These are phyloP conservation scores for Tardiomyces blankii DNA, from an alignment of 1,139 yeast genomes.

Conservation along the genomic window DNA sequence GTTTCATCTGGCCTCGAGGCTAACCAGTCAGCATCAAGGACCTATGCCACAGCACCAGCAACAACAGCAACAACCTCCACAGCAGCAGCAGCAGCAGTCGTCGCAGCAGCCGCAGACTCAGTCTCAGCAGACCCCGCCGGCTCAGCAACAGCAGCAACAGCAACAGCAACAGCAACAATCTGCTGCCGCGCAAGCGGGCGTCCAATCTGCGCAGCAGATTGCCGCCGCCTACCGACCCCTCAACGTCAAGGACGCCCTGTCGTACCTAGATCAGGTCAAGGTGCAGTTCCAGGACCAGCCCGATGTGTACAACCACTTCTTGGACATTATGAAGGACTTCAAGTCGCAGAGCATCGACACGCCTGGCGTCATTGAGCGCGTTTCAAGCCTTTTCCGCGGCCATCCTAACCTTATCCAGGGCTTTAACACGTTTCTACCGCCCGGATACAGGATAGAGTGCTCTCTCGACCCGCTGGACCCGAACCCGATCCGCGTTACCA, in stretches of 20 bases:
- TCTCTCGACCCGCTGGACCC: conserved; percentile 84
- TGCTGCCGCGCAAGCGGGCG: conserved; percentile 4
- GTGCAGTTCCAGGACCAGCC: conserved; percentile 87
- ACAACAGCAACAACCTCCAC: conserved; percentile 10
- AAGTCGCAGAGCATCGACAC: conserved; percentile 76
- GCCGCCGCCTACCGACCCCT: conserved; percentile 62
- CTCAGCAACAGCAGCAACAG: conserved; percentile 2
- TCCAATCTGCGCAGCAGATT: conserved; percentile 17
- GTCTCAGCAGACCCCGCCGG: conserved; percentile 12
- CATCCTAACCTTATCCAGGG: conserved; percentile 93
- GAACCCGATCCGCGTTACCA: conserved; percentile 85
- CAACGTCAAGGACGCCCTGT: conserved; percentile 91
- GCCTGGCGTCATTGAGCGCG: conserved; percentile 96
- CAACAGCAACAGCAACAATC: conserved; percentile 4
- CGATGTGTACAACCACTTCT: conserved; percentile 88
- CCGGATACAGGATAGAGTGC: conserved; percentile 92
- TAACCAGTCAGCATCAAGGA: conserved; percentile 11
- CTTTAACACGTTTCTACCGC: conserved; percentile 92
- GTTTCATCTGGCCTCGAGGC: conserved; percentile 6
- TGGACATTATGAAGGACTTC: conserved; percentile 97
- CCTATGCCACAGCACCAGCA: conserved; percentile 12
- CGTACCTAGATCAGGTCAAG: conserved; percentile 92
- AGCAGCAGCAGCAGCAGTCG: conserved; percentile 10
- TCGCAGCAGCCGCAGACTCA: conserved; percentile 9
- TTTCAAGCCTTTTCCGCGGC: conserved; percentile 80